Conservation (phyloP, 1,139 yeast species). For the Lodderomyces oxycetoniae region DNA sequence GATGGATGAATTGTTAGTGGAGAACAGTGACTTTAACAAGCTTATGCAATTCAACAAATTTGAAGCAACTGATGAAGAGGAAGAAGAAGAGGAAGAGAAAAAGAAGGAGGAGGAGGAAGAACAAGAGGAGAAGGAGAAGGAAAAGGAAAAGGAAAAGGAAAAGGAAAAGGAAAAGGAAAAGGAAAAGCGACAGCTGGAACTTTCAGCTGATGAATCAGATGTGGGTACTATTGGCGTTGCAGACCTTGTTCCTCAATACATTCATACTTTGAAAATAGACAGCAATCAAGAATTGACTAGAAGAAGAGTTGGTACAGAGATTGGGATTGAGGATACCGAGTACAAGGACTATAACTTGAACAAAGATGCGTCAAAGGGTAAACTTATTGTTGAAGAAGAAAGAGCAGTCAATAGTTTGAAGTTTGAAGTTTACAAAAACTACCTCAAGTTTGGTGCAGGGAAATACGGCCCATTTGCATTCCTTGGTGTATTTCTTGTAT, state of each 20-base stretch:
- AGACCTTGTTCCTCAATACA: not conserved
- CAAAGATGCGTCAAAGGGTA: conserved; percentile 28
- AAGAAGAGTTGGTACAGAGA: conserved; percentile 1
- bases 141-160: conserved; percentile 1
- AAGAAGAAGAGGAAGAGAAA: conserved; percentile 19
- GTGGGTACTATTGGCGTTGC: not conserved
- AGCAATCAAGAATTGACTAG: conserved; percentile 4
- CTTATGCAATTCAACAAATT: conserved; percentile 46
- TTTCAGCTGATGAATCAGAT: conserved; percentile 11
- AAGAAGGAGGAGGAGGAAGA: conserved; percentile 15
- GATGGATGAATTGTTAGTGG: conserved; percentile 40
- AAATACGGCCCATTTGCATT: conserved; percentile 24
- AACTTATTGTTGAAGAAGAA: conserved; percentile 28
- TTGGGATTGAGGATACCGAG: conserved; percentile 12
- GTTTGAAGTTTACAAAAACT: conserved; percentile 35
- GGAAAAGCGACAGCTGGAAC: conserved; percentile 21
- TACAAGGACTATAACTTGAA: conserved; percentile 14
- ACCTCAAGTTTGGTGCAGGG: conserved; percentile 58
- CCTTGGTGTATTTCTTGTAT: conserved; percentile 10
- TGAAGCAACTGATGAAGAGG: conserved; percentile 11
- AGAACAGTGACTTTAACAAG: conserved; percentile 44
- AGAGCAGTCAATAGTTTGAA: conserved; percentile 38
- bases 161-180: conserved; percentile 8
- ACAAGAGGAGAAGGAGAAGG: conserved; percentile 2
- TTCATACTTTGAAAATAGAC: not conserved